These are phyloP conservation scores for Gracilaria domingensis DNA, from an alignment of 23 red algal species.

Conservation along the genomic window DNA sequence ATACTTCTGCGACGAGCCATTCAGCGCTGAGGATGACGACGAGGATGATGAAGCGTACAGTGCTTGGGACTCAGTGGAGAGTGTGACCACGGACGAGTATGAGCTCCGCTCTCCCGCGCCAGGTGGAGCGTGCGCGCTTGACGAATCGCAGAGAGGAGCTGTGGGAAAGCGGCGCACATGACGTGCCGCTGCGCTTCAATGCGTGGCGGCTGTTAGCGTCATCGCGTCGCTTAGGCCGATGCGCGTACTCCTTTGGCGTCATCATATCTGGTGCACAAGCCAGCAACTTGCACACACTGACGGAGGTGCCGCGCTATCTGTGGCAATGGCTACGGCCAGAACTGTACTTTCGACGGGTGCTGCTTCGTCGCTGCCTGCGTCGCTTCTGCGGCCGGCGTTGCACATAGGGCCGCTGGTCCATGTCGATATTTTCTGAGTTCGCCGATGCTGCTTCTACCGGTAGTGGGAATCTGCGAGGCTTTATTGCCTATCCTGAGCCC, in stretches of 20 bases:
- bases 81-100: constrained; percentile 41
- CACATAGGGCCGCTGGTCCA: constrained; percentile 35
- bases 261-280: constrained; percentile 87
- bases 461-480: constrained; percentile 62
- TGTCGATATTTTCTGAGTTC: constrained; percentile 53
- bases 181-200: neutral
- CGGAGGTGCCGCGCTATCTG: constrained; percentile 77
- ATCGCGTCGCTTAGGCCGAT: no score
- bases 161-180: neutral
- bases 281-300: constrained; percentile 78
- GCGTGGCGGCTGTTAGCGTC: constrained; percentile 13
- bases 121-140: neutral
- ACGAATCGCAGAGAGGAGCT: neutral
- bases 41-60: neutral
- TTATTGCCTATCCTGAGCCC: constrained; percentile 56
- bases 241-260: no score
- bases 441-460: constrained; percentile 70
- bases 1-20: neutral
- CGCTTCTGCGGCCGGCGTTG: constrained; percentile 55
- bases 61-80: constrained; percentile 36
- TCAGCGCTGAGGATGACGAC: neutral
- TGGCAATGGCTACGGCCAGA: constrained; percentile 79
- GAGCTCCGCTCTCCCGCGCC: no score
- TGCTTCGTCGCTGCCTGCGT: constrained; percentile 43
- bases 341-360: constrained; percentile 50